Evolutionary conservation across 2,329 filamentous ascomycete species (phyloP).

Genomic region (Alternaria rosae): DNA sequence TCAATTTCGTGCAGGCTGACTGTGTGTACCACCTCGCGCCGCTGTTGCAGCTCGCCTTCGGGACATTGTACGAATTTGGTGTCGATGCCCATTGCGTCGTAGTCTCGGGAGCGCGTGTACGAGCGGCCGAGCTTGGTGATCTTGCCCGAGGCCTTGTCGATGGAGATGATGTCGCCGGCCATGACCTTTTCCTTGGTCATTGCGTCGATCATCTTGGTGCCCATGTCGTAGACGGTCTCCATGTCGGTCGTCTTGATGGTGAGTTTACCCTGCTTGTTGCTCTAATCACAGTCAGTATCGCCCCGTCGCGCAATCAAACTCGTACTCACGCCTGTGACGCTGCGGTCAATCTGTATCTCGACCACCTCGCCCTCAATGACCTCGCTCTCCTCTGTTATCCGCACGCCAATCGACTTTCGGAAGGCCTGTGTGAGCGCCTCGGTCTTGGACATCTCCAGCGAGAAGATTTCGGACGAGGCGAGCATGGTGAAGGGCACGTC

Average conservation of each 20-base stretch:
- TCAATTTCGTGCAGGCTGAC: conserved; percentile 98
- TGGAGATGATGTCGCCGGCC: conserved; percentile 97
- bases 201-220: conserved; percentile 98
- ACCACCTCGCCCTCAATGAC: conserved; percentile 99
- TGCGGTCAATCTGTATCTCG: conserved; percentile 97
- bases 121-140: conserved; percentile 97
- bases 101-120: conserved; percentile 93
- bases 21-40: conserved; percentile 96
- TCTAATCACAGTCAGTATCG: conserved; percentile 53
- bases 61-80: conserved; percentile 98
- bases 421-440: conserved; percentile 99
- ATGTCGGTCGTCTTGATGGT: conserved; percentile 99
- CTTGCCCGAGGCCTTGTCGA: conserved; percentile 97
- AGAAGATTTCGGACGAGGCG: conserved; percentile 96
- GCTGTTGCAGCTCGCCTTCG: conserved; percentile 95
- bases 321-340: conserved; percentile 78
- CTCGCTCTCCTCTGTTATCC: conserved; percentile 98
- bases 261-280: conserved; percentile 97
- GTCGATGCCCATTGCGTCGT: conserved; percentile 98
- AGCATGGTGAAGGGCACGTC: conserved; percentile 98
- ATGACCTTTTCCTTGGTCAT: conserved; percentile 99
- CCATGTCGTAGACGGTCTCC: conserved; percentile 99
- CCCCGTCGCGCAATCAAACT: neutral
- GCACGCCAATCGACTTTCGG: conserved; percentile 95
- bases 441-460: conserved; percentile 98